Evolutionary conservation across 768 basidiomycete genomes (phyloP).

Genomic region (Pilatotrama ljubarskyi): DNA sequence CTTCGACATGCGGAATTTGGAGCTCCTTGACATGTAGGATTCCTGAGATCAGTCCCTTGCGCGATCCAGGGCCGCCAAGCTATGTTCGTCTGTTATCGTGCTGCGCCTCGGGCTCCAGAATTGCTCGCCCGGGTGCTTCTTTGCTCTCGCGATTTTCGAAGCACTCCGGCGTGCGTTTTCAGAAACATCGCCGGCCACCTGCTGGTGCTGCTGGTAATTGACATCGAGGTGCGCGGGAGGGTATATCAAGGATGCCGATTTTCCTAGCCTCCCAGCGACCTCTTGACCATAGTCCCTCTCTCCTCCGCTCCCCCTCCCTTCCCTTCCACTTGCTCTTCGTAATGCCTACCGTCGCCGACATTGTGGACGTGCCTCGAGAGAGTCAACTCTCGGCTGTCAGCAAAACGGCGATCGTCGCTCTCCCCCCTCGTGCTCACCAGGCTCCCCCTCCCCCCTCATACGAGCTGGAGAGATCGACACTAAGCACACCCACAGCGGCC

Average conservation of each 20-base stretch:
- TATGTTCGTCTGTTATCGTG: conserved; percentile 2
- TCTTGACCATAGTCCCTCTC: neutral
- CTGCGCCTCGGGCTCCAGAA: conserved; percentile 6
- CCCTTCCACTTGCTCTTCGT: neutral
- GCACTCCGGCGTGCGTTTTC: neutral
- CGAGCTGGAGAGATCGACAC: neutral
- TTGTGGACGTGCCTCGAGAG: neutral
- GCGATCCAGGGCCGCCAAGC: conserved; percentile 17
- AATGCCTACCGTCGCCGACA: conserved; percentile 4
- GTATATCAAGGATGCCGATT: conserved; percentile 3
- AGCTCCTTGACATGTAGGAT: conserved; percentile 3
- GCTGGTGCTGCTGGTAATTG: neutral
- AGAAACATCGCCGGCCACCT: neutral
- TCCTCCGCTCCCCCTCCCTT: neutral
- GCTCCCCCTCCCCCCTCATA: neutral
- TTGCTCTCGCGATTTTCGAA: neutral
- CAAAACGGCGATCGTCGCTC: neutral
- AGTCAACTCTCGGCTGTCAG: neutral
- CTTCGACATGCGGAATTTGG: conserved; percentile 8
- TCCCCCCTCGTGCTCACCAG: neutral
- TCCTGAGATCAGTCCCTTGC: neutral
- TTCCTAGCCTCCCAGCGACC: neutral
- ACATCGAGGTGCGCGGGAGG: neutral
- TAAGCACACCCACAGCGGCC: conserved; percentile 14
- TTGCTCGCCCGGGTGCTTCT: neutral